Evolutionary conservation across 2,329 filamentous ascomycete species (phyloP), one percentile per base, ranked within the genome.

Genomic region (Hymenoscyphus fraxineus): DNA sequence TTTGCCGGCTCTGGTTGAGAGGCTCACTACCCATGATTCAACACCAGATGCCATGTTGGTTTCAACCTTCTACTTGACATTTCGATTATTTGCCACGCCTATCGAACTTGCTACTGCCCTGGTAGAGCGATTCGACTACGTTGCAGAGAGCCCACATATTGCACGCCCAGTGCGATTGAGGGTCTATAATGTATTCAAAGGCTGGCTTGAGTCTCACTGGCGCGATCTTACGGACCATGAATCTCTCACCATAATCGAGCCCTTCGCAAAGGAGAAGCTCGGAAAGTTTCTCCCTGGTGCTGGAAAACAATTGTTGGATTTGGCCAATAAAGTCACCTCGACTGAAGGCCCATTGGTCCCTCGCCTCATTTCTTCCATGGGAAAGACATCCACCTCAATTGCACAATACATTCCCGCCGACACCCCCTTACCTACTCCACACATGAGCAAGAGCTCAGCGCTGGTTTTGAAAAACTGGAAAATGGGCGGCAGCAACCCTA

Each of bases 181-280:
- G 60, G 92, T 98, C 1, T 98, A 96, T 80, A 98, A 99, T 75
- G 89, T 93, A 64, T 92, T 99, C 82, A 99, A 99, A 78, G 91
- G 91, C 54, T 99, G 95, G 95, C 81, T 99, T 22, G 95, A 98
- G 79, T 95, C 91, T 6, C 93, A 99, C 77, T 99, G 95, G 94
- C 87, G 90, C 58, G 87, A 92, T 68, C 87, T 92, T 65, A 87
- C 88, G 12, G 95, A 99, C 75, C 85, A 86, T 61, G 83, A 86
- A 13, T 92, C 93, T 1, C 81, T 99, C 9, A 81, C 84, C 0
- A 80, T 90, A 59, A 96, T 99, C 67, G 82, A 89, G 40, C 81
- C 86, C 0, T 99, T 99, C 76, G 93, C 94, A 1, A 86, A 89
- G 69, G 83, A 84, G 58, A 89, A 89, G 68, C 82, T 99, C 7